Percentiles rank a stretch among this genome's conserved stretches.
Conservation (phyloP, 768 basidiomycete genomes). For the Trametes maxima region DNA sequence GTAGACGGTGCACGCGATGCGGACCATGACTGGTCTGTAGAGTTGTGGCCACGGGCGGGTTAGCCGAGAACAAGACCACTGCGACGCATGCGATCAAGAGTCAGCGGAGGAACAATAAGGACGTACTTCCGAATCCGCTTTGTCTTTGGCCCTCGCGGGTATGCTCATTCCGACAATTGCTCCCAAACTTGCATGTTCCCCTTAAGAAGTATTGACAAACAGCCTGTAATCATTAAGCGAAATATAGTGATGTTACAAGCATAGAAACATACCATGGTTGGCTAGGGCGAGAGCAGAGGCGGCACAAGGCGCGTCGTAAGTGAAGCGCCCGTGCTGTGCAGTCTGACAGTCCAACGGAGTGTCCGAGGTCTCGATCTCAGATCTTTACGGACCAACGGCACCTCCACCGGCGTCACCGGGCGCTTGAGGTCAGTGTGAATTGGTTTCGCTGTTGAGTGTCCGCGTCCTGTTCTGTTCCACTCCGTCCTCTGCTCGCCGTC, state of each 20-base stretch:
- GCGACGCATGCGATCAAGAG: background rate
- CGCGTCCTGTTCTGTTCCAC: background rate
- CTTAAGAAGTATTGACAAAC: slow-evolving; percentile 66
- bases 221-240: slow-evolving; percentile 37
- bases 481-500: background rate
- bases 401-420: too few relatives aligned
- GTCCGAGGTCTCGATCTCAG: background rate
- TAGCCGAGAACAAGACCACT: slow-evolving; percentile 14
- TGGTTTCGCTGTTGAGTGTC: background rate
- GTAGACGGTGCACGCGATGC: slow-evolving; percentile 3
- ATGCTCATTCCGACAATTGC: slow-evolving; percentile 68
- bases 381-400: too few relatives aligned
- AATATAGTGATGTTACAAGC: background rate
- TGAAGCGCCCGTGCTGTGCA: too few relatives aligned
- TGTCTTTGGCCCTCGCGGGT: slow-evolving; percentile 40
- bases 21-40: slow-evolving; percentile 29
- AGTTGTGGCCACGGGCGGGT: background rate
- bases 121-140: slow-evolving; percentile 56
- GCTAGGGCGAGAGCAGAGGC: too few relatives aligned
- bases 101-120: slow-evolving; percentile 14
- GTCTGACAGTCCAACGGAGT: background rate
- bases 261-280: background rate
- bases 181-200: slow-evolving; percentile 68
- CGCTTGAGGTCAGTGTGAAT: too few relatives aligned
- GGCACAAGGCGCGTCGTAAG: too few relatives aligned